These are phyloP conservation scores for Meyerozyma athensensis DNA, from an alignment of 1,139 yeast genomes.

Conservation along the genomic window DNA sequence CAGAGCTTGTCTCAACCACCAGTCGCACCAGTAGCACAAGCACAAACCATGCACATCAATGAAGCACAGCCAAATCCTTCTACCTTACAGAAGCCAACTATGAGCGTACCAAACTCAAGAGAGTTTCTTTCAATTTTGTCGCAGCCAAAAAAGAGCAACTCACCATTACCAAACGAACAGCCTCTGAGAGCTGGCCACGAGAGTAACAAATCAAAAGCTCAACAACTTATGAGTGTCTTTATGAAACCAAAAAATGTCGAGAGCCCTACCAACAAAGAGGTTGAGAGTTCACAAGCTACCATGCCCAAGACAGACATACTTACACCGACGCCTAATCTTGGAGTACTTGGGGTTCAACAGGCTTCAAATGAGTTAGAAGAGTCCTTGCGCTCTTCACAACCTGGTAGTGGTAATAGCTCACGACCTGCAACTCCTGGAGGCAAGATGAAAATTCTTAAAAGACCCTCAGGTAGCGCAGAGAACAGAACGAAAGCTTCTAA, in stretches of 20 bases:
- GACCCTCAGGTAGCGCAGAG: conserved; percentile 17
- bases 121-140: conserved; percentile 51
- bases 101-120: conserved; percentile 42
- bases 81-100: conserved; percentile 37
- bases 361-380: conserved; percentile 29
- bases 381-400: conserved; percentile 13
- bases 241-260: conserved; percentile 15
- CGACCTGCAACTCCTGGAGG: conserved; percentile 17
- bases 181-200: conserved; percentile 16
- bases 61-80: conserved; percentile 38
- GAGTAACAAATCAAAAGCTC: conserved; percentile 34
- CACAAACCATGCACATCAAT: neutral
- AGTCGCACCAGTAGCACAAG: neutral
- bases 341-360: conserved; percentile 10
- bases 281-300: too few species aligned
- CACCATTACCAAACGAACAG: conserved; percentile 8
- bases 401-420: conserved; percentile 9
- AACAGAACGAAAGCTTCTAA: conserved; percentile 10
- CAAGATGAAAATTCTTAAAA: conserved; percentile 29
- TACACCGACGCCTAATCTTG: conserved; percentile 8
- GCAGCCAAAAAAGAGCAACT: conserved; percentile 18
- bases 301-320: too few species aligned
- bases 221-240: conserved; percentile 35
- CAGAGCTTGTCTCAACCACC: conserved; percentile 7
- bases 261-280: conserved; percentile 4